Conservation (phyloP, 768 basidiomycete species). For the Leucogyrophana mollusca region DNA sequence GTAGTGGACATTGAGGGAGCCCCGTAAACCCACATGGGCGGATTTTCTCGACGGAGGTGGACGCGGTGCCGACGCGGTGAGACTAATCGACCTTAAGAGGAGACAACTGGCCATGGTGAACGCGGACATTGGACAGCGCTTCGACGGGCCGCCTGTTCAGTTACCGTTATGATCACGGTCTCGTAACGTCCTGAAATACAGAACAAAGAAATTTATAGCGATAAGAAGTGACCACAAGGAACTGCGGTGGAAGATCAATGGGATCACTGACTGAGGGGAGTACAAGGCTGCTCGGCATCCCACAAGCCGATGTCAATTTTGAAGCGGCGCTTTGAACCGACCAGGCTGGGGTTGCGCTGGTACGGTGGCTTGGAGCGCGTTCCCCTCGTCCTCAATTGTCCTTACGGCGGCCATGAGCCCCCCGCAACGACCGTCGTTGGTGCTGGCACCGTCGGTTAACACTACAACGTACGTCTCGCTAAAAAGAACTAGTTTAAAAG, state of each 20-base stretch:
- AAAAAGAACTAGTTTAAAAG: neutral
- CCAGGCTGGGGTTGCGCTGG: constrained; percentile 28
- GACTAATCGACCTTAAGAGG: no score
- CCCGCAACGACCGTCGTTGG: constrained; percentile 62
- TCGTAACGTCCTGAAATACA: neutral
- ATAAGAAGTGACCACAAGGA: no score
- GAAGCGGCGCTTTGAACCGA: constrained; percentile 23
- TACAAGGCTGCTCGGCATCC: constrained; percentile 13
- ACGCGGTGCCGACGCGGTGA: no score
- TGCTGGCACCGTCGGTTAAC: constrained; percentile 79
- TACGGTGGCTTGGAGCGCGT: constrained; percentile 33
- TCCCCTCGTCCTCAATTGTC: constrained; percentile 23
- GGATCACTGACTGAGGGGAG: neutral
- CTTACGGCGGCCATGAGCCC: constrained; percentile 52
- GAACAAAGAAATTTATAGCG: neutral
- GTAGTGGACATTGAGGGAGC: no score
- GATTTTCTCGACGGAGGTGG: no score
- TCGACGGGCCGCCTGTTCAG: no score
- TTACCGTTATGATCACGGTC: no score
- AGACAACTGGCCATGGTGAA: no score
- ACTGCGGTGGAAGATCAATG: neutral
- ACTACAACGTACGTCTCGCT: constrained; percentile 69
- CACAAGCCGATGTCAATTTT: constrained; percentile 12
- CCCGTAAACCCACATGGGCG: no score
- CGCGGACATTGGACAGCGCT: no score